Evolutionary conservation across 192 early-diverging fungal species (phyloP).

Genomic region (Coemansia sp.): DNA sequence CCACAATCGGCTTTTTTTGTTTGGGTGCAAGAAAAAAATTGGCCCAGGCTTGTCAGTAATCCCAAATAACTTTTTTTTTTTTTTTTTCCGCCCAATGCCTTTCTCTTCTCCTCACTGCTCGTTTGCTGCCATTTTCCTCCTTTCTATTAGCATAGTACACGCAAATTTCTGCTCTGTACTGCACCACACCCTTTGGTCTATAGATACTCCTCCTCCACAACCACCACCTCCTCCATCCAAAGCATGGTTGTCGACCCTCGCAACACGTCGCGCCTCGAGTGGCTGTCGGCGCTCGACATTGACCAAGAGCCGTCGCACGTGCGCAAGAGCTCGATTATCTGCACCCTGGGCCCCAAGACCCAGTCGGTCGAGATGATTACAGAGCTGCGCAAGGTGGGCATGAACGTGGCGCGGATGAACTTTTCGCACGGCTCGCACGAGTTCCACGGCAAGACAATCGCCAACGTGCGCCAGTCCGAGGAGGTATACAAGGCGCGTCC

Average conservation of each 20-base stretch:
- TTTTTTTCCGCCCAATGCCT: neutral
- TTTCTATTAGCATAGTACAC: neutral
- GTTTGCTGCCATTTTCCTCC: neutral
- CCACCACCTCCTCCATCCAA: neutral
- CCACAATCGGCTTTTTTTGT: neutral
- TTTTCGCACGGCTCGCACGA: slow-evolving; percentile 73
- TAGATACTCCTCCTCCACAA: neutral
- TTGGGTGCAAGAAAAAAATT: neutral
- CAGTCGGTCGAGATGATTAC: slow-evolving; percentile 74
- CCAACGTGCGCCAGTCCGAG: slow-evolving; percentile 66
- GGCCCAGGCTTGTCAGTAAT: slow-evolving; percentile 2
- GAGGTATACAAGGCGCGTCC: slow-evolving; percentile 51
- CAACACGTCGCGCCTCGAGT: slow-evolving; percentile 70
- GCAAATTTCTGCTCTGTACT: slow-evolving; percentile 9
- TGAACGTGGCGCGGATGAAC: slow-evolving; percentile 86
- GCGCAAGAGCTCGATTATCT: slow-evolving; percentile 84
- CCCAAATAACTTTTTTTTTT: neutral
- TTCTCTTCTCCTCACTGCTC: slow-evolving; percentile 1
- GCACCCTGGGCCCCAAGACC: slow-evolving; percentile 81
- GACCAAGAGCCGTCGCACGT: slow-evolving; percentile 58
- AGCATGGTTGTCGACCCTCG: slow-evolving; percentile 52
- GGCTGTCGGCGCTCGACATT: slow-evolving; percentile 70
- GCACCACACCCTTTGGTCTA: neutral
- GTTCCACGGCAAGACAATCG: slow-evolving; percentile 74
- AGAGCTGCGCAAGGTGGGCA: slow-evolving; percentile 70